phyloP scores from a whole-genome alignment of 2,329 filamentous ascomycete genomes.

The Fusarium sacchari region DNA sequence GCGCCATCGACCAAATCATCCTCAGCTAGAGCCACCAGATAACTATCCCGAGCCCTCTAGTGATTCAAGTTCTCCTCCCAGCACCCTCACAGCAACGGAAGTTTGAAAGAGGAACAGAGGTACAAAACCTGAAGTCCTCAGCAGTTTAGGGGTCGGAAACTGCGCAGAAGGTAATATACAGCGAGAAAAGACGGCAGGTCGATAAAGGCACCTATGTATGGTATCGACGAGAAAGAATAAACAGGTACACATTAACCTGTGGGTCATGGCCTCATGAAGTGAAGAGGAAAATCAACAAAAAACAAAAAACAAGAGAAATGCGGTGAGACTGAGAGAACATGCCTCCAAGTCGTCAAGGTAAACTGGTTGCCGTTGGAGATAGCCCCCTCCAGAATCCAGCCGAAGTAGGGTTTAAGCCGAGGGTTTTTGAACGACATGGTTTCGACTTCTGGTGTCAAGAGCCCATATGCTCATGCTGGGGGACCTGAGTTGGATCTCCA shows the following conservation, averaged over 20 bases:
- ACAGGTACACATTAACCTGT: constrained; percentile 50
- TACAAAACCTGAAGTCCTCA: constrained; percentile 4
- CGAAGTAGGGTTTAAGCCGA: constrained; percentile 33
- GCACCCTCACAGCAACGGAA: neutral
- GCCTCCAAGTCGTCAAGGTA: constrained; percentile 5
- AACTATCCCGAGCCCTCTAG: constrained; percentile 3
- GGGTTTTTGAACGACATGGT: constrained; percentile 13
- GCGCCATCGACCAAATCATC: constrained; percentile 20
- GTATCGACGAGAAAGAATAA: constrained; percentile 34
- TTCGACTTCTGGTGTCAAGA: constrained; percentile 5
- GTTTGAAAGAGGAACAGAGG: constrained; percentile 18
- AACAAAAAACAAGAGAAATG: constrained; percentile 7
- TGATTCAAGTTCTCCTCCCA: neutral
- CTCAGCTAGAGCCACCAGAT: constrained; percentile 18
- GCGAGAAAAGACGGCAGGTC: constrained; percentile 29
- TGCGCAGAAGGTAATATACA: constrained; percentile 48
- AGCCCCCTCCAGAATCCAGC: constrained; percentile 34
- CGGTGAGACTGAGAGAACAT: constrained; percentile 19
- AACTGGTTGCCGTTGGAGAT: constrained; percentile 8
- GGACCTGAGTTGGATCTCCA: constrained; percentile 27
- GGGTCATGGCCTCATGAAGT: constrained; percentile 50
- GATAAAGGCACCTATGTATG: constrained; percentile 29
- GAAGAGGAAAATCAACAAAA: constrained; percentile 20
- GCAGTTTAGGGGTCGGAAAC: constrained; percentile 45
- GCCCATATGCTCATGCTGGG: constrained; percentile 19